Evolutionary conservation across 306 rosid genomes (phyloP).

Genomic region (Cyamopsis tetragonoloba): DNA sequence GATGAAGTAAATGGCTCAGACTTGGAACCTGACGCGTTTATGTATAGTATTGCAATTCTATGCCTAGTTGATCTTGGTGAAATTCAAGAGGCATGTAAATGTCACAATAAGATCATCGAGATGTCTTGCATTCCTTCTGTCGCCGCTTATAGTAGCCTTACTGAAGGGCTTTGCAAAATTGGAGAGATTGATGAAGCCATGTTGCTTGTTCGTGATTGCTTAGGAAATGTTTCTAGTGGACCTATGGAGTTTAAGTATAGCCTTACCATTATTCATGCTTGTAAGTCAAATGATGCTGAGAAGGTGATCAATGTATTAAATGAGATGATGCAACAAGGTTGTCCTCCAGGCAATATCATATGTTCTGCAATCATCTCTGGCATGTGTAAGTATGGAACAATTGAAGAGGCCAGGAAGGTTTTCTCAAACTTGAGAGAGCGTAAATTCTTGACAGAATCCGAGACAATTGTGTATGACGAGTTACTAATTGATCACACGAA

Average conservation of each 20-base stretch:
- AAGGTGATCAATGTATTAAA: slow-evolving; percentile 56
- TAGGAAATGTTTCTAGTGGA: slow-evolving; percentile 55
- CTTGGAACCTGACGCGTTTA: slow-evolving; percentile 43
- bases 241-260: slow-evolving; percentile 71
- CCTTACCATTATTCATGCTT: slow-evolving; percentile 58
- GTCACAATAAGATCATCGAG: slow-evolving; percentile 67
- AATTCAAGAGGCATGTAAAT: slow-evolving; percentile 59
- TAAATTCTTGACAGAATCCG: slow-evolving; percentile 60
- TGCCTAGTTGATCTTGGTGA: slow-evolving; percentile 58
- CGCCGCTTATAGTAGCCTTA: slow-evolving; percentile 55
- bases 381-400: slow-evolving; percentile 69
- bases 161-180: slow-evolving; percentile 58
- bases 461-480: slow-evolving; percentile 61
- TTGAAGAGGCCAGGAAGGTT: slow-evolving; percentile 82
- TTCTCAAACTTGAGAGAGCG: slow-evolving; percentile 54
- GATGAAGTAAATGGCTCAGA: slow-evolving; percentile 46
- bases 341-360: slow-evolving; percentile 41
- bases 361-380: slow-evolving; percentile 67
- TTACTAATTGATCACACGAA: slow-evolving; percentile 78
- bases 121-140: slow-evolving; percentile 69
- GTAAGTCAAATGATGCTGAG: slow-evolving; percentile 51
- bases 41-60: slow-evolving; percentile 45
- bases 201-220: slow-evolving; percentile 77
- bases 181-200: slow-evolving; percentile 80
- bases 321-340: slow-evolving; percentile 77